A percentile compares a stretch with the other conserved stretches of the same genome.
Conservation (phyloP, 345 rosid genomes). For the Salix brachista region DNA sequence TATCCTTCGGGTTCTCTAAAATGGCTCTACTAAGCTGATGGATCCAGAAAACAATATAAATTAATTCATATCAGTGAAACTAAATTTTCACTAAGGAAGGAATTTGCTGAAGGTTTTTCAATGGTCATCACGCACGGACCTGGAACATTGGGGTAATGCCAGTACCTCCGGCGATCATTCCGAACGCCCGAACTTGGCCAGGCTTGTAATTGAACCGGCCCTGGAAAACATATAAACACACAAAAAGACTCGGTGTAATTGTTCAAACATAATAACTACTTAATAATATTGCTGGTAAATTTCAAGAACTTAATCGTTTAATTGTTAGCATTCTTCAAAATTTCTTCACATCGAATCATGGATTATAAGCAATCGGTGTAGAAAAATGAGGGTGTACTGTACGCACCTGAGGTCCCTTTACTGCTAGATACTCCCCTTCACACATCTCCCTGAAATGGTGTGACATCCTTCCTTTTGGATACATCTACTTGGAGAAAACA, state of each 20-base stretch:
- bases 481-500: conserved; percentile 7
- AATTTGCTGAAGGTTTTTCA: neutral
- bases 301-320: too few species aligned
- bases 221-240: neutral
- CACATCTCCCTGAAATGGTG: conserved; percentile 16
- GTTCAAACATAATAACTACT: neutral
- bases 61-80: neutral
- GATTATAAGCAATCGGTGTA: too few species aligned
- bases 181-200: conserved; percentile 8
- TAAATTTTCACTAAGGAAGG: neutral
- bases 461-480: conserved; percentile 22
- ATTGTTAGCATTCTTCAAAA: too few species aligned
- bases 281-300: neutral
- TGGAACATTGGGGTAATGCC: conserved; percentile 27
- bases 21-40: conserved; percentile 15
- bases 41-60: too few species aligned
- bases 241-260: too few species aligned
- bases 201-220: conserved; percentile 12
- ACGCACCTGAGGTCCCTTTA: conserved; percentile 14
- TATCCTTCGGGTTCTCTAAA: conserved; percentile 19
- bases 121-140: neutral
- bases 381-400: too few species aligned
- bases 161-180: conserved; percentile 24
- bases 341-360: too few species aligned
- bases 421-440: conserved; percentile 16